Base-by-base conservation (phyloP, 768 basidiomycete species). In the Boletus reticulatus region DNA sequence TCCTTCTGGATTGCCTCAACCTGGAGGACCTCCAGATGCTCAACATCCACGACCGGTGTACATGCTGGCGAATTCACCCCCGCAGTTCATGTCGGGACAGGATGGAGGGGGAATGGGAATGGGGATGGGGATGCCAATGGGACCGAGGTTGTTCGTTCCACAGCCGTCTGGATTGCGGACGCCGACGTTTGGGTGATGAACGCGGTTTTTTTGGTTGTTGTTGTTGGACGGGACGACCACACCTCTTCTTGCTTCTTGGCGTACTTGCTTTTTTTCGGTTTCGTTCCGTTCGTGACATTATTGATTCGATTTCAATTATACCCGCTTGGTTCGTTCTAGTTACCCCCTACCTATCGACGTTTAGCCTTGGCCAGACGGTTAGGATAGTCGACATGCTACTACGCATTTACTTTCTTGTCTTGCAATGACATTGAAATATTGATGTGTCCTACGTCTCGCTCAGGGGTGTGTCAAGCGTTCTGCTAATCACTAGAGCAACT, bases 1-100 rank as follows among this genome's bases (percentile, higher is more conserved):
- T 19, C 68, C 68, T 6, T 70, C 67, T 13, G 67, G 67, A 12
- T 34, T 68, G n/a, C 71, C 70, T 22, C 66, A 72, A 24, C 60
- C 68, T 0, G 69, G 69, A 4, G 66, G 64, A 11, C 57, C 68
- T 0, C 48, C 61, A 1, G 66, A 68, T 1, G 55, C 66, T 1
- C 58, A 66, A n/a, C 2, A 45, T 17, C 68, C 67, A 5, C 44
- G 64, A n/a, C 68, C 68, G 2, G 68, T 70, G 14, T 70, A 66
- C 31, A 68, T 70, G 68, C 32, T 64, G 20, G 66, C 69, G 11
- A 62, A 66, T 39, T 67, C 68, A 2, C 32, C 53, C 12, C 63
- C 68, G 12, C 64, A 66, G 3, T 67, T 70, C 44, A 50, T 67
- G 57, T 36, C 63, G 16, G 32, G 17, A 9, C 8, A 39, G 8